A percentile compares a stretch with the other conserved stretches of the same genome.
These are phyloP conservation scores for Clitoria ternatea DNA, from an alignment of 306 rosid species.

Conservation along the genomic window DNA sequence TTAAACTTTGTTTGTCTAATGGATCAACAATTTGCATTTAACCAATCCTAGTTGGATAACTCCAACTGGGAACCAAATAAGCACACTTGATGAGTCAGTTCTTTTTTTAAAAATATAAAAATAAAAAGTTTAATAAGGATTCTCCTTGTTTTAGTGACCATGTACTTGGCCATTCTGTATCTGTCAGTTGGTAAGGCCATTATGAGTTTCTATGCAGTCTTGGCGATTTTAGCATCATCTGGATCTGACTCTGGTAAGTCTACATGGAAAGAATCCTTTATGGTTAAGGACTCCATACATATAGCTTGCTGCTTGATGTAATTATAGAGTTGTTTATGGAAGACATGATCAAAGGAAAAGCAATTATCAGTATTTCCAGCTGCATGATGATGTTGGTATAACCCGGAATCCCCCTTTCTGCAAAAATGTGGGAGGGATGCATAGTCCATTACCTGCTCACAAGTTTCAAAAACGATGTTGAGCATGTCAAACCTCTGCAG, in stretches of 20 bases:
- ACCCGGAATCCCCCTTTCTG: conserved; percentile 48
- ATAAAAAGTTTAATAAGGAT: neutral
- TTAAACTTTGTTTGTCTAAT: too few relatives aligned
- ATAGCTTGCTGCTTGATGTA: conserved; percentile 43
- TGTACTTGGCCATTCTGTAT: neutral
- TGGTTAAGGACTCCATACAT: conserved; percentile 29
- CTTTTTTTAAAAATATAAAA: too few relatives aligned
- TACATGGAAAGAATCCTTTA: conserved; percentile 56
- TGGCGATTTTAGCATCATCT: conserved; percentile 34
- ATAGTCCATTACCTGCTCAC: conserved; percentile 63
- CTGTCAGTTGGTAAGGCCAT: neutral
- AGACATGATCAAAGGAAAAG: conserved; percentile 52
- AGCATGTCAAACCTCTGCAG: neutral
- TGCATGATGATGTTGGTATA: conserved; percentile 32
- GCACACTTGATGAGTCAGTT: too few relatives aligned
- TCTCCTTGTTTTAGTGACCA: neutral
- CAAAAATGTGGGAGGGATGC: conserved; percentile 69
- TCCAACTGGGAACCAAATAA: too few relatives aligned
- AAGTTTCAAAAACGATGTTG: neutral
- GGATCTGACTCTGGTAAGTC: conserved; percentile 54
- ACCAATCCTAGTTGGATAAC: too few relatives aligned
- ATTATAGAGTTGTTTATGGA: conserved; percentile 59
- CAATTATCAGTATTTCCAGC: conserved; percentile 42
- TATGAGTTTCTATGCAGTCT: conserved; percentile 24
- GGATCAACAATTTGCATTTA: too few relatives aligned